Conservation (phyloP, 2,329 filamentous ascomycete species). For the Dactylellina sp. region DNA sequence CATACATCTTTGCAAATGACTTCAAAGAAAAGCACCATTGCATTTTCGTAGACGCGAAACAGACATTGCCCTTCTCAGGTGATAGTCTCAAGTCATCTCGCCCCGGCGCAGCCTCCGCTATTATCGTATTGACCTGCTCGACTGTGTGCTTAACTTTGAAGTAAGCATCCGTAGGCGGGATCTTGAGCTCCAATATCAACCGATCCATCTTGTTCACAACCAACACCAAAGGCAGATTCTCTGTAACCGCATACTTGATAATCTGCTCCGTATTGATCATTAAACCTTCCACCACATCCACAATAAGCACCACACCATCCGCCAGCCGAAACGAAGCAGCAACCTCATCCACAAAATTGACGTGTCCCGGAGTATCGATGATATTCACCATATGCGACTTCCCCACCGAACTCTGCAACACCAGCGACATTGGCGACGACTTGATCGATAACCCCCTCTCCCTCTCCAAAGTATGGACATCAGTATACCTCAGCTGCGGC, state of each 20-base stretch:
- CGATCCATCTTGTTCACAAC: constrained; percentile 98
- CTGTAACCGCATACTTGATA: constrained; percentile 92
- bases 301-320: constrained; percentile 91
- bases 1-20: constrained; percentile 96
- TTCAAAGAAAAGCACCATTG: constrained; percentile 96
- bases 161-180: constrained; percentile 94
- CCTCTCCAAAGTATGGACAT: constrained; percentile 87
- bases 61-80: constrained; percentile 97
- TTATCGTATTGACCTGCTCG: constrained; percentile 96
- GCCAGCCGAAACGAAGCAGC: constrained; percentile 86
- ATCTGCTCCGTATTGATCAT: constrained; percentile 97
- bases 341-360: constrained; percentile 98
- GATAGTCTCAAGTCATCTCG: constrained; percentile 83
- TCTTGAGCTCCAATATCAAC: constrained; percentile 89
- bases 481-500: constrained; percentile 88
- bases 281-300: constrained; percentile 99
- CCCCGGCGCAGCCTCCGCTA: constrained; percentile 86
- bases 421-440: constrained; percentile 90
- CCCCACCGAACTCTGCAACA: constrained; percentile 85
- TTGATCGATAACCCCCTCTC: constrained; percentile 93
- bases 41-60: constrained; percentile 92
- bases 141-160: constrained; percentile 99
- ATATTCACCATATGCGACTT: constrained; percentile 97
- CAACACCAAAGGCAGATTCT: constrained; percentile 87
- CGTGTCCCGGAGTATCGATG: constrained; percentile 94